Conservation (phyloP, 2,329 filamentous ascomycete species). For the Trichoderma sp. region DNA sequence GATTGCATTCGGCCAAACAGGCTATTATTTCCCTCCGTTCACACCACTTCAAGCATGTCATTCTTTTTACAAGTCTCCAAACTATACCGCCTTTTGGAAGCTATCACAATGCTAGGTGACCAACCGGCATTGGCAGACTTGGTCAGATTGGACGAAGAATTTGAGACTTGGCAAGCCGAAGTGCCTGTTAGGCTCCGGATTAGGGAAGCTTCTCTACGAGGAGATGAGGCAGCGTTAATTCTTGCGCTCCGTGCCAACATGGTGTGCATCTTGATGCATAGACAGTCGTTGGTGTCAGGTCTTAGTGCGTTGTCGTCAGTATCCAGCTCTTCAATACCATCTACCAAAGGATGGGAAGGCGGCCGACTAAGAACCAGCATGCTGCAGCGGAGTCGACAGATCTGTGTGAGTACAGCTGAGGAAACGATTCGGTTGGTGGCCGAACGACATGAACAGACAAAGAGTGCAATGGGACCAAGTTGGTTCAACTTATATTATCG, state of each 20-base stretch:
- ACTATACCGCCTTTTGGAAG: slow-evolving; percentile 5
- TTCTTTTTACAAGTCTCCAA: slow-evolving; percentile 9
- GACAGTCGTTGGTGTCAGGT: slow-evolving; percentile 9
- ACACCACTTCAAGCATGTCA: not conserved
- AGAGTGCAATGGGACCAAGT: slow-evolving; percentile 14
- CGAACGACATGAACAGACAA: slow-evolving; percentile 6
- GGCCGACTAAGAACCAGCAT: slow-evolving; percentile 2
- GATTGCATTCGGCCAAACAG: slow-evolving; percentile 6
- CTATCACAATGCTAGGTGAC: not conserved
- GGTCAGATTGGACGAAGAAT: slow-evolving; percentile 10
- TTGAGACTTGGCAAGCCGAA: slow-evolving; percentile 3
- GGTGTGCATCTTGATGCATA: slow-evolving; percentile 4
- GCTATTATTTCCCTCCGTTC: slow-evolving; percentile 2
- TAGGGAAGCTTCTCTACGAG: not conserved
- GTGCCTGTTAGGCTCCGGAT: not conserved
- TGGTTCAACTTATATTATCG: slow-evolving; percentile 17
- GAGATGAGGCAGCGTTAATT: not conserved
- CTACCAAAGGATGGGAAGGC: not conserved
- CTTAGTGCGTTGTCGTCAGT: not conserved
- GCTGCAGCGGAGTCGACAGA: not conserved
- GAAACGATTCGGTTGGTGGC: slow-evolving; percentile 3
- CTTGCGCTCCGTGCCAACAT: slow-evolving; percentile 12
- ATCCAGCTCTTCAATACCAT: not conserved
- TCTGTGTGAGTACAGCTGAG: slow-evolving; percentile 9
- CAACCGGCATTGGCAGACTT: not conserved